Conservation (phyloP, 169 alveolate species). For the Plasmodium vivax region DNA sequence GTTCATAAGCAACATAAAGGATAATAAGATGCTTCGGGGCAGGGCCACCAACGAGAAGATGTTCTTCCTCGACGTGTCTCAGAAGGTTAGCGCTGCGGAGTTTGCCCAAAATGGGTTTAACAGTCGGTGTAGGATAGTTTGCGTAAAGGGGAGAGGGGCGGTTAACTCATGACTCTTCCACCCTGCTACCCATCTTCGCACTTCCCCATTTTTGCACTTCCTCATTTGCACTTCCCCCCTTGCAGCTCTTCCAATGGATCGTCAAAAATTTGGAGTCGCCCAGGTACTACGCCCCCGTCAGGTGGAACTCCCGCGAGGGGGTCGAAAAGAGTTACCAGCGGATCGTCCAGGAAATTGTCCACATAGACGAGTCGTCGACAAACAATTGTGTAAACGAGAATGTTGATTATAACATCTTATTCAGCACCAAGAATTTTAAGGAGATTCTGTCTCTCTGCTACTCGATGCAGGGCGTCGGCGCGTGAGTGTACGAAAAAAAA, state of each 20-base stretch:
- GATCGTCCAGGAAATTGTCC: constrained; percentile 24
- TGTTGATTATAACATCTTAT: constrained; percentile 60
- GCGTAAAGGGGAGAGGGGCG: background rate
- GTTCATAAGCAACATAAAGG: constrained; percentile 46
- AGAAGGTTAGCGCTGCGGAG: constrained; percentile 26
- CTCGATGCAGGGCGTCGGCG: background rate
- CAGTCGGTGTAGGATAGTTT: background rate
- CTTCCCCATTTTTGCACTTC: background rate
- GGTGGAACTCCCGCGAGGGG: constrained; percentile 25
- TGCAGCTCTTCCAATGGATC: constrained; percentile 65
- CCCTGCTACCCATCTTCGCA: background rate
- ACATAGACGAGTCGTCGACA: constrained; percentile 29
- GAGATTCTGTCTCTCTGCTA: constrained; percentile 57
- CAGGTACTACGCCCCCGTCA: constrained; percentile 60
- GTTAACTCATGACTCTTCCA: background rate
- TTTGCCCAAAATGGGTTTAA: background rate
- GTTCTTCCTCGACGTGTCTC: constrained; percentile 60
- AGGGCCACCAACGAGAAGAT: constrained; percentile 47
- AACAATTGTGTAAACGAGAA: constrained; percentile 40
- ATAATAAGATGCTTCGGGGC: constrained; percentile 14
- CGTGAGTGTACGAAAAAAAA: background rate
- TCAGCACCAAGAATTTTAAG: constrained; percentile 55
- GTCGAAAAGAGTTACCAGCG: constrained; percentile 47
- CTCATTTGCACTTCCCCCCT: background rate
- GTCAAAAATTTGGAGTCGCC: constrained; percentile 64